Evolutionary conservation across 192 early-diverging fungal species (phyloP).

Genomic region (Backusella mclennaniae): DNA sequence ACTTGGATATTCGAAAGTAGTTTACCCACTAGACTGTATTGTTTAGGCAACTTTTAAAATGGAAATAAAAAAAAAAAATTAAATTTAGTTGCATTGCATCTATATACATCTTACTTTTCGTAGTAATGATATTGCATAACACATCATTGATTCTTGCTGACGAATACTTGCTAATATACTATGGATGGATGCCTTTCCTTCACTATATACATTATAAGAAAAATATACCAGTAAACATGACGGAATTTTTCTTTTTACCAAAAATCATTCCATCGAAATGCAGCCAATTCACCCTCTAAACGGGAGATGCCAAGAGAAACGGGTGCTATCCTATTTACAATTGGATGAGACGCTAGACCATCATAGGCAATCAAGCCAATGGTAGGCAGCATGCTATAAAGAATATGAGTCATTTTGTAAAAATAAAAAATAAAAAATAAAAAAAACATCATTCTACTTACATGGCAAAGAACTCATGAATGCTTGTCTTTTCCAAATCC

Average conservation of each 20-base stretch:
- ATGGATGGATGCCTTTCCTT: constrained; percentile 34
- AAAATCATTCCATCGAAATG: constrained; percentile 50
- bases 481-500: constrained; percentile 60
- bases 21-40: constrained; percentile 54
- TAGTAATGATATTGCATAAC: constrained; percentile 51
- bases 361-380: constrained; percentile 75
- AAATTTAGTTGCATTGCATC: background rate
- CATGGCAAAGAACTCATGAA: constrained; percentile 54
- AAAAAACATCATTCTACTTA: constrained; percentile 22
- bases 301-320: constrained; percentile 37
- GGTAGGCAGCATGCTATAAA: constrained; percentile 64
- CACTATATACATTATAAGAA: background rate
- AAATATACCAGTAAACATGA: background rate
- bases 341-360: constrained; percentile 59
- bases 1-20: constrained; percentile 45
- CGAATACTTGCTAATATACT: constrained; percentile 36
- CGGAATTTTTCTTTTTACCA: constrained; percentile 12
- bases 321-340: constrained; percentile 40
- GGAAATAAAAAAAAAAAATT: background rate
- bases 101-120: constrained; percentile 41
- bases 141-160: constrained; percentile 46
- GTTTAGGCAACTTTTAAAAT: constrained; percentile 52
- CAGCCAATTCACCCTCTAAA: constrained; percentile 31
- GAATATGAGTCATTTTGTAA: background rate
- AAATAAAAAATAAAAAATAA: background rate